Conservation (phyloP, 306 rosid species). For the Cucumis cinereus region DNA sequence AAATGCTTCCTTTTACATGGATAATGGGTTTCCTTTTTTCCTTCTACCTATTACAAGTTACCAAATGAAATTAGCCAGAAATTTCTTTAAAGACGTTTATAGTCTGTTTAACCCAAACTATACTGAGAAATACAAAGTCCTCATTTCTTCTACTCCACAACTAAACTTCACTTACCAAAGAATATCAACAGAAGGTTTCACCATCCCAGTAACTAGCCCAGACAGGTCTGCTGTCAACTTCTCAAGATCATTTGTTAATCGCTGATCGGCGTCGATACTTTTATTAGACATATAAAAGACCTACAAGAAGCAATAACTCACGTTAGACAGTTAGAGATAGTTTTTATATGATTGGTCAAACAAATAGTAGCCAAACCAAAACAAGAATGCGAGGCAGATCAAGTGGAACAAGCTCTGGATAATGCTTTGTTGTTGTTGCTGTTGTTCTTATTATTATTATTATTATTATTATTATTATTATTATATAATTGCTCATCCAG, state of each 20-base stretch:
- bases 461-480: background rate
- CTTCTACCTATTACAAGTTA: background rate
- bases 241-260: constrained; percentile 87
- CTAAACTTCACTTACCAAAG: constrained; percentile 54
- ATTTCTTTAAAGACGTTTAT: background rate
- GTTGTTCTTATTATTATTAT: background rate
- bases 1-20: background rate
- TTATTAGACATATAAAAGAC: constrained; percentile 85
- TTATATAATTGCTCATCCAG: background rate
- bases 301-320: constrained; percentile 31
- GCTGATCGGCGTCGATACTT: constrained; percentile 88
- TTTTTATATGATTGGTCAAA: background rate
- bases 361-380: constrained; percentile 1
- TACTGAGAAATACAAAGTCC: background rate
- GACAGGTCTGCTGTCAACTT: constrained; percentile 81
- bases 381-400: background rate
- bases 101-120: background rate
- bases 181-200: constrained; percentile 92
- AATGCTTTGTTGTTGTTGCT: background rate
- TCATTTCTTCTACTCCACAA: background rate
- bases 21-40: background rate
- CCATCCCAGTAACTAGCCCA: constrained; percentile 93
- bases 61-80: background rate
- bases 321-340: background rate
- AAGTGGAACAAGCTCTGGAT: too few relatives aligned